phyloP scores from a whole-genome alignment of 176 grass and related monocot genomes.

The Bothriochloa decipiens region DNA sequence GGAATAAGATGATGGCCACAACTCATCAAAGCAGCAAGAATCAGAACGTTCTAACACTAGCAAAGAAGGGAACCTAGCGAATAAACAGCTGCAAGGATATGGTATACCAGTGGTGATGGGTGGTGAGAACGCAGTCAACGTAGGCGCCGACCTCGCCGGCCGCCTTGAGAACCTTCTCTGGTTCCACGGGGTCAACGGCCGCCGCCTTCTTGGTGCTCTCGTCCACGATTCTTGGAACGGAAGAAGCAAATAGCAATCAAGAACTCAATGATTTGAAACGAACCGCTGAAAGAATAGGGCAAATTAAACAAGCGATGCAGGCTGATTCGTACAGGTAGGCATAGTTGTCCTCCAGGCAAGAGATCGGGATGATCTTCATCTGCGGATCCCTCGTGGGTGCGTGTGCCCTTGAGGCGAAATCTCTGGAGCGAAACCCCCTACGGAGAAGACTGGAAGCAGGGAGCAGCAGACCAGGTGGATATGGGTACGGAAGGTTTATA shows the following conservation, averaged over 20 bases:
- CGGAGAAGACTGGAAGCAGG: neutral
- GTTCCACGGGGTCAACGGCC: constrained; percentile 84
- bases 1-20: neutral
- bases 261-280: neutral
- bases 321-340: constrained; percentile 72
- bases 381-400: neutral
- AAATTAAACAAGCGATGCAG: neutral
- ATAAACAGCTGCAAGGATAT: neutral
- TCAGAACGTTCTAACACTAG: neutral
- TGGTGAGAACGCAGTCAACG: constrained; percentile 76
- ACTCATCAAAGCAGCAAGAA: neutral
- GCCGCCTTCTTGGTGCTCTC: constrained; percentile 79
- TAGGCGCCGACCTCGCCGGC: constrained; percentile 65
- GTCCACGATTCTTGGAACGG: constrained; percentile 67
- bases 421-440: constrained; percentile 12
- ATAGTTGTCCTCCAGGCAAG: constrained; percentile 93
- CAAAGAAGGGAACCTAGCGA: constrained; percentile 6
- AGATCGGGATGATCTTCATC: constrained; percentile 82
- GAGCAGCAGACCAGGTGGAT: neutral
- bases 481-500: constrained; percentile 1
- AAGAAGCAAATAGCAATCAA: constrained; percentile 16
- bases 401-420: neutral
- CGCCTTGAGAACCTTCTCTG: constrained; percentile 69
- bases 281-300: neutral
- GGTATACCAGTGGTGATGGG: constrained; percentile 83